Conservation (phyloP, 1,139 yeast genomes). For the Zygosaccharomyces sapae region DNA sequence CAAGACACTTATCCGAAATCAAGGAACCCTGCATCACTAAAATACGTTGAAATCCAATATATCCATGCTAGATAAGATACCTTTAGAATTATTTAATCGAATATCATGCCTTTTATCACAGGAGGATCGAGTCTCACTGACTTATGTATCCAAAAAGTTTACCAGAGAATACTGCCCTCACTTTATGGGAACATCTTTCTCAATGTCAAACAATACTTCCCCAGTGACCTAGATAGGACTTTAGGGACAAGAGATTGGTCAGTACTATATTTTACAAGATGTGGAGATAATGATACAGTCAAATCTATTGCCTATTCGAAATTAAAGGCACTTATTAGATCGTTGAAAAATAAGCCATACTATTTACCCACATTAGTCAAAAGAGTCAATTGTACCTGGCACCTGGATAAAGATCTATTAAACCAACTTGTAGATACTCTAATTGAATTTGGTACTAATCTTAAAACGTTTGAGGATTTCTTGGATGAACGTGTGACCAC, state of each 20-base stretch:
- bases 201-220: conserved; percentile 26
- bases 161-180: conserved; percentile 17
- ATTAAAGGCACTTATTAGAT: conserved; percentile 23
- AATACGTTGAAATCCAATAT: neutral
- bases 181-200: conserved; percentile 30
- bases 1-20: neutral
- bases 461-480: conserved; percentile 29
- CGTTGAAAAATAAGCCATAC: conserved; percentile 21
- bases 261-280: conserved; percentile 18
- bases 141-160: conserved; percentile 24
- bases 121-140: conserved; percentile 28
- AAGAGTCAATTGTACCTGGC: conserved; percentile 34
- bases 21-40: neutral
- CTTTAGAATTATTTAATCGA: conserved; percentile 25
- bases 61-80: conserved; percentile 29
- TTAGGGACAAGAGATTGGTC: conserved; percentile 30
- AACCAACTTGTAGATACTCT: conserved; percentile 20
- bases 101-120: conserved; percentile 24
- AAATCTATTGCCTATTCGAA: conserved; percentile 18
- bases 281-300: conserved; percentile 7
- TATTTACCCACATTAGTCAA: conserved; percentile 24
- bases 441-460: conserved; percentile 17
- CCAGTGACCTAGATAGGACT: conserved; percentile 25
- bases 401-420: conserved; percentile 22
- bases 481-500: conserved; percentile 23